phyloP scores from a whole-genome alignment of 352 stramenopile genomes.

The Phytopythium mirpurense region DNA sequence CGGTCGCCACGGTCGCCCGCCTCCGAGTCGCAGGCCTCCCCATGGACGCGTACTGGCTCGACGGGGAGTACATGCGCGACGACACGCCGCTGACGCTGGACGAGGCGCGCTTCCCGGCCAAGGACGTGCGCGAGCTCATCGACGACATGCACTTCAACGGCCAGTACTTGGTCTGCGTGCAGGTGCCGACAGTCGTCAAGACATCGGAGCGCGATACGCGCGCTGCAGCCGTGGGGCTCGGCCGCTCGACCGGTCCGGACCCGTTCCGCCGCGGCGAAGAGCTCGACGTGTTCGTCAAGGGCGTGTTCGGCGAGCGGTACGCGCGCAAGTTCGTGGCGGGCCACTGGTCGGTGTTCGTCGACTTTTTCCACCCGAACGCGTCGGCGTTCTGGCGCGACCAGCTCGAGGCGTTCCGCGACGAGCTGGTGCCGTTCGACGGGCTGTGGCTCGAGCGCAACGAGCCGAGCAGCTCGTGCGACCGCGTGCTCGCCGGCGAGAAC shows the following conservation, averaged over 20 bases:
- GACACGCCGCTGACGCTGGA: conserved; percentile 60
- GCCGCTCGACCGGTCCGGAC: conserved; percentile 8
- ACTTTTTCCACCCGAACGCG: conserved; percentile 82
- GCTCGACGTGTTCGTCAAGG: conserved; percentile 75
- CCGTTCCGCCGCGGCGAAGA: conserved; percentile 32
- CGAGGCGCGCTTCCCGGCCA: conserved; percentile 34
- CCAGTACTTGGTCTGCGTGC: conserved; percentile 70
- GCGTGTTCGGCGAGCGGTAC: conserved; percentile 49
- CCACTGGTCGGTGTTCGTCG: conserved; percentile 68
- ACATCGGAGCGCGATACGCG: neutral
- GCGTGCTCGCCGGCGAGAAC: conserved; percentile 24
- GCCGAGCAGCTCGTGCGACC: conserved; percentile 63
- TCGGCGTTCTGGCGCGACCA: conserved; percentile 66
- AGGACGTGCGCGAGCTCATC: conserved; percentile 47
- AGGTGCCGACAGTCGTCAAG: conserved; percentile 52
- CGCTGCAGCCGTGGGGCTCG: neutral
- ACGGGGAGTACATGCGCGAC: conserved; percentile 56
- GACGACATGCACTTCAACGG: conserved; percentile 77
- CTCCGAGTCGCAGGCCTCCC: conserved; percentile 46
- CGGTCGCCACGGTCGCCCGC: conserved; percentile 25
- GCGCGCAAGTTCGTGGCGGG: conserved; percentile 66
- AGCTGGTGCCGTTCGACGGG: conserved; percentile 65
- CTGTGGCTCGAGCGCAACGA: conserved; percentile 87
- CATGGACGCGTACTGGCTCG: conserved; percentile 78
- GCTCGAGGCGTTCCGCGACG: conserved; percentile 49